These are phyloP conservation scores for Phytophthora hybrid DNA, from an alignment of 352 stramenopile species.

Conservation along the genomic window DNA sequence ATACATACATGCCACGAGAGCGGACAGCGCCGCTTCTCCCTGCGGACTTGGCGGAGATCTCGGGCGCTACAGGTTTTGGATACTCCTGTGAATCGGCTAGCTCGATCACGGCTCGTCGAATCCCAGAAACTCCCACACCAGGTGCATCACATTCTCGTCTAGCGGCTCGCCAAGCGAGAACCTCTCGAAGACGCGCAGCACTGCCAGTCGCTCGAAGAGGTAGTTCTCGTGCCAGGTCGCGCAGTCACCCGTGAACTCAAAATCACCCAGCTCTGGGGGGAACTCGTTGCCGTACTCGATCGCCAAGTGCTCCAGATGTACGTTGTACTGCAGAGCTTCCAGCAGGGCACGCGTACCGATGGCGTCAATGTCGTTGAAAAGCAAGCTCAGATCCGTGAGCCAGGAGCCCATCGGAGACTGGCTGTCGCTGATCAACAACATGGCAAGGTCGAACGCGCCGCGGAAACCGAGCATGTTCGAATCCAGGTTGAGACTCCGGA, in stretches of 20 bases:
- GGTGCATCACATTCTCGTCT: slow-evolving; percentile 56
- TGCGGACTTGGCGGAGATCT: slow-evolving; percentile 15
- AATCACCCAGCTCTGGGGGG: slow-evolving; percentile 53
- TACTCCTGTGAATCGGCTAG: slow-evolving; percentile 21
- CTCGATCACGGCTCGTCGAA: slow-evolving; percentile 50
- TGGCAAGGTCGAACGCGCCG: slow-evolving; percentile 64
- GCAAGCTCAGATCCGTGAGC: slow-evolving; percentile 53
- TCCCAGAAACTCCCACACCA: slow-evolving; percentile 64
- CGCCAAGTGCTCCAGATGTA: slow-evolving; percentile 55
- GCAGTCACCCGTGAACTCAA: slow-evolving; percentile 58
- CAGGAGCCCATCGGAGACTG: slow-evolving; percentile 47
- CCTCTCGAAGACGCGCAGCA: slow-evolving; percentile 59
- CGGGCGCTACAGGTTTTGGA: slow-evolving; percentile 33
- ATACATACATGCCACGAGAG: slow-evolving; percentile 38
- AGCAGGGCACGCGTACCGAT: slow-evolving; percentile 60
- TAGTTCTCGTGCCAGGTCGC: slow-evolving; percentile 55
- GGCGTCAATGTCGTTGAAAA: slow-evolving; percentile 68
- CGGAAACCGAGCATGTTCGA: slow-evolving; percentile 66
- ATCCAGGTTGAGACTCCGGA: slow-evolving; percentile 58
- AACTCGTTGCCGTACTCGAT: slow-evolving; percentile 71
- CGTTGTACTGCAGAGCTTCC: slow-evolving; percentile 62
- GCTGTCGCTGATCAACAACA: slow-evolving; percentile 64
- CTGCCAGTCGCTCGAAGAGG: slow-evolving; percentile 56
- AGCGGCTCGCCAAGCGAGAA: slow-evolving; percentile 48
- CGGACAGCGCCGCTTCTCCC: not conserved